Base-by-base conservation (phyloP, 345 rosid genomes). In the Eucalyptus dawsonii region DNA sequence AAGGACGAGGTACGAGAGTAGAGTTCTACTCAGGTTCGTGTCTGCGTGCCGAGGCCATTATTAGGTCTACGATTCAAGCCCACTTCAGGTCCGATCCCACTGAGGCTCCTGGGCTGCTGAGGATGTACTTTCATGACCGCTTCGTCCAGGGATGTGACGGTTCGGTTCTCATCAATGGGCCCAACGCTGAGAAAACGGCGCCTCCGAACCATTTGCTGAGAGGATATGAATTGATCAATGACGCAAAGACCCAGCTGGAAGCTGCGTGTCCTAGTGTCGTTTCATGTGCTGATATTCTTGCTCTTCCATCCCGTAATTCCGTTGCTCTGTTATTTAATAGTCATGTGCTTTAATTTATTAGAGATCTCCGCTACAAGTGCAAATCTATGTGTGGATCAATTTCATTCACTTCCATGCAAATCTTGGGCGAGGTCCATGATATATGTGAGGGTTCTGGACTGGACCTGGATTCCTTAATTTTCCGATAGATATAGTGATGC, bases 91-190 rank as follows among this genome's bases (percentile, higher is more conserved):
- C 90, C 8, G 22, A 94, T 47, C 91, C 93, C 7, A 53, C 89
- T 50, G 47, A 92, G 80, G 96, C 95, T 40, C 94, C 93, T 50
- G 92, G 93, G 31, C 80, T 95, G 80, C 62, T 95, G 19, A 95
- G 95, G 89, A 92, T 94, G 95, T 91, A 89, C 87, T 92, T 94
- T 86, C 95, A 91, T 29, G 93, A 94, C 80, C 93, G 94, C 80
- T 94, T 94, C 24, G 92, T 93, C 22, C 87, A n/a, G 42, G 96
- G 95, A 37, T 94, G 96, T 15, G 96, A 94, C 25, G 96, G 91
- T 51, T 95, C 94, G 19, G 12, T 95, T 62, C 95, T 95, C 87
- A 86, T 93, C 13, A 85, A 93, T 4, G 95, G 96, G 22, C 22
- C 91, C 67, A 87, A 88, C 50, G 50, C 50, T 13, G 15, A 50